Evolutionary conservation across 345 rosid species (phyloP), one percentile per base, ranked within the genome.

Genomic region (Eutrema heterophyllum): DNA sequence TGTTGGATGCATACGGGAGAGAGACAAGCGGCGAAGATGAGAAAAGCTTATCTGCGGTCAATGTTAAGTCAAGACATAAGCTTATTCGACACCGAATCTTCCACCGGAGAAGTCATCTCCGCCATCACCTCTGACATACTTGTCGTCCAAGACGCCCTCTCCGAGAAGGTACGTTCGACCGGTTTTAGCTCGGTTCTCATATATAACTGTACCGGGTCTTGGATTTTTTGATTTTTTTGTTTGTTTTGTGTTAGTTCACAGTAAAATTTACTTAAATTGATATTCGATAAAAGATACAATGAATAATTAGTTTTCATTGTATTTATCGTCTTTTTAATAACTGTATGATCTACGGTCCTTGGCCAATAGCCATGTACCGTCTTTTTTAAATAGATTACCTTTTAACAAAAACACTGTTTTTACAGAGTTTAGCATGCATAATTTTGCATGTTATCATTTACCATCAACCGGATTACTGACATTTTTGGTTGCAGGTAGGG

Each of bases 1-100:
- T 95, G 97, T 67, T 95, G 99, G 99, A 95, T 95, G 99, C 86
- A 95, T 55, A 90, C 92, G 0, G 99, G 96, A 21, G 98, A 95
- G 61, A 70, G 98, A 80, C 99, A 92, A 46, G 99, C 96, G 0
- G 93, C 96, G 7, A 95, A 92, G 68, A 87, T 95, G 86, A 86
- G 99, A 76, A 89, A 85, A 92, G 97, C 97, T 1, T 92, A 92
- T 79, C 70, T 92, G 1, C 78, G 78, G 52, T 86, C 96, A 4
- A 83, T 92, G 97, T 73, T 95, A 61, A 88, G 83, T 70, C 99
- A 92, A 81, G 97, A 95, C 40, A 90, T 92, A 45, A 88, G 89
- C 65, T 79, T 95, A 36, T 95, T 88, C 58, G 99, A 92, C 70
- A 95, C 96, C 2, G 93, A 95, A 44, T 85, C 97, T 21, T 89